phyloP scores from a whole-genome alignment of 2,329 filamentous ascomycete genomes.

The Aspergillus felis region DNA sequence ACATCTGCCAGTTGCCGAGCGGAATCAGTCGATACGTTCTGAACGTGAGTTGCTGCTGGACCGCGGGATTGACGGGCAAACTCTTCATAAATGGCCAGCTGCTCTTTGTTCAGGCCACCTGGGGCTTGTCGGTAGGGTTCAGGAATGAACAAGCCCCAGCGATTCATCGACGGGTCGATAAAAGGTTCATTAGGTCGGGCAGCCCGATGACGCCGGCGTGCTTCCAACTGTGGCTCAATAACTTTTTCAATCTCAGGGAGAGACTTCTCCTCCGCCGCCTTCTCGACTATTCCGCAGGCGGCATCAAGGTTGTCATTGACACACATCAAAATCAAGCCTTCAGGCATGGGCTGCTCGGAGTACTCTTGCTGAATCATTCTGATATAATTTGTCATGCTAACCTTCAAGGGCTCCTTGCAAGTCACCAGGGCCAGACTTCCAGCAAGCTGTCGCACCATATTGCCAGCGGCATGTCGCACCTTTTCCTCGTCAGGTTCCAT shows the following conservation, averaged over 20 bases:
- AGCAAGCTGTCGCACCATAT: slow-evolving; percentile 90
- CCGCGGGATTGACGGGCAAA: slow-evolving; percentile 82
- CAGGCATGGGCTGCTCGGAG: slow-evolving; percentile 70
- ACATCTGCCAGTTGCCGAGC: slow-evolving; percentile 60
- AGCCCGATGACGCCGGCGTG: slow-evolving; percentile 69
- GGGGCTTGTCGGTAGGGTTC: slow-evolving; percentile 87
- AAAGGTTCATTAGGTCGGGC: slow-evolving; percentile 79
- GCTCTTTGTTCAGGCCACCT: slow-evolving; percentile 79
- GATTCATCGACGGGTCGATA: slow-evolving; percentile 73
- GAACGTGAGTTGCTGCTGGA: slow-evolving; percentile 51
- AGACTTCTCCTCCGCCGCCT: slow-evolving; percentile 89
- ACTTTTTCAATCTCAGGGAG: slow-evolving; percentile 93
- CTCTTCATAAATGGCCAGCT: slow-evolving; percentile 94
- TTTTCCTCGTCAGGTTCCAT: slow-evolving; percentile 88
- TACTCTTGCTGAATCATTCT: slow-evolving; percentile 70
- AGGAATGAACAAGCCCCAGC: slow-evolving; percentile 91
- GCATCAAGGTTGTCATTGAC: slow-evolving; percentile 96
- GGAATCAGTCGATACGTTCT: slow-evolving; percentile 55
- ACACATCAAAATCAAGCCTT: slow-evolving; percentile 96
- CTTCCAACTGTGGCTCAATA: slow-evolving; percentile 75
- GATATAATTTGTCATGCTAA: slow-evolving; percentile 97
- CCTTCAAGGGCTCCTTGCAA: slow-evolving; percentile 91
- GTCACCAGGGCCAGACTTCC: slow-evolving; percentile 95
- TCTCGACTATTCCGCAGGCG: slow-evolving; percentile 90
- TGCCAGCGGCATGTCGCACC: slow-evolving; percentile 79